Conservation (phyloP, 2,329 filamentous ascomycete species). For the Ophiostoma montium region DNA sequence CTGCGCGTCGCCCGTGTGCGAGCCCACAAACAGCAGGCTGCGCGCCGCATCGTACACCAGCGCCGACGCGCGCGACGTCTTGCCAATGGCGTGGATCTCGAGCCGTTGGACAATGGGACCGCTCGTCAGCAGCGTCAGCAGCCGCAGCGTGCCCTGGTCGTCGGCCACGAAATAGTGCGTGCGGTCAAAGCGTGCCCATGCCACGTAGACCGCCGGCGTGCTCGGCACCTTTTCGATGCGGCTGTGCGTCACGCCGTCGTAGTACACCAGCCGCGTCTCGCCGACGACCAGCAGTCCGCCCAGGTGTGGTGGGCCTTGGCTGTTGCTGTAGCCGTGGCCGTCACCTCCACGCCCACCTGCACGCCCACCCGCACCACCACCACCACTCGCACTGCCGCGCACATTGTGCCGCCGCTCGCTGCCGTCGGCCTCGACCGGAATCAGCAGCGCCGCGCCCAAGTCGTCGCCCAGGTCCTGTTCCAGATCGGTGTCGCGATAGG, state of each 20-base stretch:
- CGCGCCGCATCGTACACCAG: slow-evolving; percentile 67
- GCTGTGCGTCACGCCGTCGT: slow-evolving; percentile 61
- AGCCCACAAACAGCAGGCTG: slow-evolving; percentile 70
- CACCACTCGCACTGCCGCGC: slow-evolving; percentile 28
- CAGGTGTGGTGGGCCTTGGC: slow-evolving; percentile 40
- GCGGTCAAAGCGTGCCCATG: slow-evolving; percentile 75
- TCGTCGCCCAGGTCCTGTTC: slow-evolving; percentile 39
- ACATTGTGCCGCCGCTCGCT: slow-evolving; percentile 47
- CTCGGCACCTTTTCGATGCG: slow-evolving; percentile 50
- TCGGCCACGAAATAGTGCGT: slow-evolving; percentile 80
- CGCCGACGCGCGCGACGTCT: slow-evolving; percentile 60
- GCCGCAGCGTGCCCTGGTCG: slow-evolving; percentile 73
- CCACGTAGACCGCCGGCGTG: slow-evolving; percentile 74
- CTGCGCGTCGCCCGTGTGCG: slow-evolving; percentile 86
- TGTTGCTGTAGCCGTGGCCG: not conserved
- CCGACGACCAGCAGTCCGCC: slow-evolving; percentile 64
- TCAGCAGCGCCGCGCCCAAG: slow-evolving; percentile 43
- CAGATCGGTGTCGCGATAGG: slow-evolving; percentile 39
- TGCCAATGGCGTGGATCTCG: slow-evolving; percentile 49
- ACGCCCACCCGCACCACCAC: too few relatives aligned
- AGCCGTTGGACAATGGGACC: slow-evolving; percentile 57
- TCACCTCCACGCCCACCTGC: too few relatives aligned
- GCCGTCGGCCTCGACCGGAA: slow-evolving; percentile 42
- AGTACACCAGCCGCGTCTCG: slow-evolving; percentile 71
- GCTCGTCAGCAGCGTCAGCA: slow-evolving; percentile 63